Conservation (phyloP, 2,329 filamentous ascomycete species). For the Aspergillus texensis region DNA sequence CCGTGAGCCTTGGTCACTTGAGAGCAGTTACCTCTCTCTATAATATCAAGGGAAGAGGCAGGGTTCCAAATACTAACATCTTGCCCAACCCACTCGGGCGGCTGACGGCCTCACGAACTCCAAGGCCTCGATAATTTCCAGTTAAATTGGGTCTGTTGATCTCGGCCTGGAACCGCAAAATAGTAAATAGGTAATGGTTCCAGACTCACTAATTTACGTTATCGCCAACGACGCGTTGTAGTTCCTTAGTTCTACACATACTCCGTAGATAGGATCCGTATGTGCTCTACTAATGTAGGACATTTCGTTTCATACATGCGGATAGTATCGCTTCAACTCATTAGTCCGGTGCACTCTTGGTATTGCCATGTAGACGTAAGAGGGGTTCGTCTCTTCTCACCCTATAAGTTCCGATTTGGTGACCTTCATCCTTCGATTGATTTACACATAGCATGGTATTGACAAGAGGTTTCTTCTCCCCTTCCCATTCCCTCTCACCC, state of each 20-base stretch:
- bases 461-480: neutral
- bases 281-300: neutral
- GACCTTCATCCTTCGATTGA: neutral
- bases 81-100: neutral
- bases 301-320: neutral
- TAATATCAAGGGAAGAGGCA: neutral
- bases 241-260: constrained; percentile 16
- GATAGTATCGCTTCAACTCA: neutral
- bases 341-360: neutral
- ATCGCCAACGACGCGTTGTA: constrained; percentile 17
- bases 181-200: constrained; percentile 6
- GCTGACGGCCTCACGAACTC: constrained; percentile 9
- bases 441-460: neutral
- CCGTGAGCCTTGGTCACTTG: constrained; percentile 8
- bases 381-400: neutral
- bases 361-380: neutral
- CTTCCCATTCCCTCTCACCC: neutral
- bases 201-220: constrained; percentile 9
- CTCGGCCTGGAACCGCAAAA: constrained; percentile 19
- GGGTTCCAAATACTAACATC: neutral
- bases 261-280: neutral
- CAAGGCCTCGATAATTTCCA: constrained; percentile 10
- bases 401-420: neutral
- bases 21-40: neutral
- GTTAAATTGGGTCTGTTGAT: constrained; percentile 23